A percentile compares a stretch with the other conserved stretches of the same genome.
Evolutionary conservation across 108 stramenopile species (phyloP).

Genomic region (Stephanodiscus minutulus): DNA sequence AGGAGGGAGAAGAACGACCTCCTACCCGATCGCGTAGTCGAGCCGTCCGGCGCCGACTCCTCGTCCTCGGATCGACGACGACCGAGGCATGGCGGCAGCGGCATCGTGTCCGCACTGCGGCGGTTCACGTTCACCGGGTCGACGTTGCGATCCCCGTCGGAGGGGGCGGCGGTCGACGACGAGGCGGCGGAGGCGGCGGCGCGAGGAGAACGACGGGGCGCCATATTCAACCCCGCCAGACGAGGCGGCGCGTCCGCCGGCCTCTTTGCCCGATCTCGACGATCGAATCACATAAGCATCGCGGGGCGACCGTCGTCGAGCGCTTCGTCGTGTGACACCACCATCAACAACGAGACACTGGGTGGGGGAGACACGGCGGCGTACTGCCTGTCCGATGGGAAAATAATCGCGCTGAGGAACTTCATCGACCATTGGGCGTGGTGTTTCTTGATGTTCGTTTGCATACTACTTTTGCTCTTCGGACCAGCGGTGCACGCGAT

Average conservation of each 20-base stretch:
- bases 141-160: neutral
- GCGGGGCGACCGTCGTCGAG: no score
- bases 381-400: neutral
- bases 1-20: neutral
- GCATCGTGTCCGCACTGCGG: neutral
- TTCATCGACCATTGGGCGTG: neutral
- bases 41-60: neutral
- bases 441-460: neutral
- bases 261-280: no score
- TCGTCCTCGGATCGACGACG: neutral
- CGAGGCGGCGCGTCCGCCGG: no score
- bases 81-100: neutral
- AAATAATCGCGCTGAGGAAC: neutral
- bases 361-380: neutral
- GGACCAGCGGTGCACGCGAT: constrained; percentile 1
- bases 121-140: neutral
- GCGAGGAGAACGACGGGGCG: no score
- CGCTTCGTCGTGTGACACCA: neutral
- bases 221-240: no score
- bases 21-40: neutral
- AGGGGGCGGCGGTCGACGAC: no score
- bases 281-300: no score
- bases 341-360: neutral
- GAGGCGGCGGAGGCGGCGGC: no score
- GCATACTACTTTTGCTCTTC: neutral